Conservation (phyloP, 371 early-diverging fungal species). For the Apophysomyces ossiformis region DNA sequence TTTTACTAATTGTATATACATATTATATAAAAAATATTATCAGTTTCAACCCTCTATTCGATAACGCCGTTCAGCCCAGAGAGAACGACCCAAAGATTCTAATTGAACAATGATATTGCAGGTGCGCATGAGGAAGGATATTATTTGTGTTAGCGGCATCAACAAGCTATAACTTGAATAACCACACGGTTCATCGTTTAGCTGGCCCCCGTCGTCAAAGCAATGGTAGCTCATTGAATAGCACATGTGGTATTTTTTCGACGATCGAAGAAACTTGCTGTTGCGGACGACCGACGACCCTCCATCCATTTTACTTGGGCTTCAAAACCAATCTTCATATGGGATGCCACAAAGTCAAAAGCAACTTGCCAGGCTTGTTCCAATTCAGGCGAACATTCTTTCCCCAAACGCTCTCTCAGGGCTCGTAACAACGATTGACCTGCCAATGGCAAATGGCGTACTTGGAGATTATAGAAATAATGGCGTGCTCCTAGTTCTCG, state of each 20-base stretch:
- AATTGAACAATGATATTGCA: no score
- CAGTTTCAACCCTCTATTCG: no score
- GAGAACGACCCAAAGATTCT: no score
- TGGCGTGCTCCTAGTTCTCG: conserved; percentile 26
- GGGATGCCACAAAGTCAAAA: conserved; percentile 19
- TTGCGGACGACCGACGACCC: background rate
- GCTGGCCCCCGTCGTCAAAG: no score
- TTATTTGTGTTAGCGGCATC: no score
- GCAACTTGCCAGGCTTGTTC: conserved; percentile 26
- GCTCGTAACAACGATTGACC: conserved; percentile 18
- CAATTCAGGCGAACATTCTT: conserved; percentile 26
- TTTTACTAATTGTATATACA: no score
- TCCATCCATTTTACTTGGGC: conserved; percentile 20
- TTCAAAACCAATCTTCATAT: conserved; percentile 27
- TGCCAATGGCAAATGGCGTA: conserved; percentile 14
- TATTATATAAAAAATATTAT: no score
- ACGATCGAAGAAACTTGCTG: background rate
- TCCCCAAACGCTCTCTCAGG: conserved; percentile 16
- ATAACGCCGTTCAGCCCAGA: no score
- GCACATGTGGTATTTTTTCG: background rate
- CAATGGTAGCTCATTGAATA: background rate
- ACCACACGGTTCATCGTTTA: no score
- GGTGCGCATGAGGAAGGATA: no score
- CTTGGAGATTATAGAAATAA: conserved; percentile 19
- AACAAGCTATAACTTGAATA: no score